Conservation (phyloP, 371 early-diverging fungal genomes). For the Apophysomyces ossiformis region DNA sequence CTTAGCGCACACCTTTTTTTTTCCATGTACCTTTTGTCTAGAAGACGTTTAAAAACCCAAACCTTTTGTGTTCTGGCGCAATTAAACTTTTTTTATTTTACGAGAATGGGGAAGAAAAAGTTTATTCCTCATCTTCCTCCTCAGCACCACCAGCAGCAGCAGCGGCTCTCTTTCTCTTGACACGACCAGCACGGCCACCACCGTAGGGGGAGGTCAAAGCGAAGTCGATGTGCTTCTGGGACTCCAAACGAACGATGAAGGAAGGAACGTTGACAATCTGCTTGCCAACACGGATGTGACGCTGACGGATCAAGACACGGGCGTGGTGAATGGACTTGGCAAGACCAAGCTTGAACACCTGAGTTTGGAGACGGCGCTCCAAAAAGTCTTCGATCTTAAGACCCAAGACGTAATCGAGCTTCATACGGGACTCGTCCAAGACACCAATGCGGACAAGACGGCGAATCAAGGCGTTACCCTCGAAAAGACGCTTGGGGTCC, state of each 20-base stretch:
- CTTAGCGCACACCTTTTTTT: too few relatives aligned
- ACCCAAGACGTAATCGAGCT: conserved; percentile 99
- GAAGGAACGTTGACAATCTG: conserved; percentile 97
- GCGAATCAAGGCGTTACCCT: conserved; percentile 99
- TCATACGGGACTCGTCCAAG: conserved; percentile 95
- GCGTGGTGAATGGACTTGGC: conserved; percentile 99
- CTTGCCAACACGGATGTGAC: conserved; percentile 99
- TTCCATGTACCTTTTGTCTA: not conserved
- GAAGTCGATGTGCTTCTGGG: conserved; percentile 99
- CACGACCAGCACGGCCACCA: conserved; percentile 98
- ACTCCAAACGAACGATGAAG: conserved; percentile 93
- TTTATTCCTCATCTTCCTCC: conserved; percentile 49
- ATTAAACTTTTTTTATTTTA: not conserved
- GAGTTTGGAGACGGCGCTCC: conserved; percentile 99
- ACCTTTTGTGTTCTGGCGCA: not conserved
- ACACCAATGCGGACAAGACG: conserved; percentile 98
- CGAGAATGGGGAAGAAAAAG: not conserved
- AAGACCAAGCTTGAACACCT: conserved; percentile 98
- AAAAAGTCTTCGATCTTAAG: conserved; percentile 99
- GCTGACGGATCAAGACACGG: conserved; percentile 98
- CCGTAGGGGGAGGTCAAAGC: conserved; percentile 97
- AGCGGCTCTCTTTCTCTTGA: conserved; percentile 91
- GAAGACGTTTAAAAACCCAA: not conserved
- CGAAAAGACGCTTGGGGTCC: conserved; percentile 98
- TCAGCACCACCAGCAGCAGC: conserved; percentile 68